These are phyloP conservation scores for Colletotrichum destructivum DNA, from an alignment of 2,329 filamentous ascomycete species.

Conservation along the genomic window DNA sequence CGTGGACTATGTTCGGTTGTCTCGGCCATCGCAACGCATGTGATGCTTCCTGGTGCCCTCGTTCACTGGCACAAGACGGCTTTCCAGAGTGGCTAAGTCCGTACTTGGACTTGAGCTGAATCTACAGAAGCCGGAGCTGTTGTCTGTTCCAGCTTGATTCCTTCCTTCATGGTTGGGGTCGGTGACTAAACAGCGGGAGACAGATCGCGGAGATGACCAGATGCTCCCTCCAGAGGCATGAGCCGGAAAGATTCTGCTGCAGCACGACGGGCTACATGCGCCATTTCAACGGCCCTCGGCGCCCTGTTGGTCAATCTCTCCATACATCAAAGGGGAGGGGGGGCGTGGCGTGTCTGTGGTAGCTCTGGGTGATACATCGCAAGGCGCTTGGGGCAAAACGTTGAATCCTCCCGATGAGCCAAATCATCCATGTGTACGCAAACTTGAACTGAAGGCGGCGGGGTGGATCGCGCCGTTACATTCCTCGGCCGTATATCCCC, in stretches of 20 bases:
- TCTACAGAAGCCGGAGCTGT: slow-evolving; percentile 1
- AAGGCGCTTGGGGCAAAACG: slow-evolving; percentile 36
- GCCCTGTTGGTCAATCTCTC: slow-evolving; percentile 21
- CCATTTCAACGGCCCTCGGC: slow-evolving; percentile 16
- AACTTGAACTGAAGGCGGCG: slow-evolving; percentile 21
- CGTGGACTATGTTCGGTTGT: background rate
- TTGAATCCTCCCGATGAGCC: slow-evolving; percentile 42
- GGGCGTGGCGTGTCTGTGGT: slow-evolving; percentile 24
- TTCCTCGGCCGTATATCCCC: slow-evolving; percentile 10
- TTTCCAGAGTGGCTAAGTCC: background rate
- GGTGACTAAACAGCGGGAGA: background rate
- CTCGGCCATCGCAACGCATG: background rate
- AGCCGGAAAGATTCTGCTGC: slow-evolving; percentile 4
- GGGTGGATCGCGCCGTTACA: slow-evolving; percentile 25
- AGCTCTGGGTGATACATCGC: slow-evolving; percentile 24
- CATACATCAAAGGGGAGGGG: slow-evolving; percentile 19
- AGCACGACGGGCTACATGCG: slow-evolving; percentile 14
- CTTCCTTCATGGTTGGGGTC: background rate
- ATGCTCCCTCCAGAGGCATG: slow-evolving; percentile 4
- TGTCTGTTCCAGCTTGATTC: background rate
- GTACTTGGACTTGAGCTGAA: background rate
- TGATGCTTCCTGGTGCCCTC: background rate
- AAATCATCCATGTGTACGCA: slow-evolving; percentile 40
- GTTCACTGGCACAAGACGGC: background rate
- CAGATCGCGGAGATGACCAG: background rate